Percentiles rank a stretch among this genome's conserved stretches.
These are phyloP conservation scores for Phlebiopsis flavidoalba DNA, from an alignment of 768 basidiomycete genomes.

Conservation along the genomic window DNA sequence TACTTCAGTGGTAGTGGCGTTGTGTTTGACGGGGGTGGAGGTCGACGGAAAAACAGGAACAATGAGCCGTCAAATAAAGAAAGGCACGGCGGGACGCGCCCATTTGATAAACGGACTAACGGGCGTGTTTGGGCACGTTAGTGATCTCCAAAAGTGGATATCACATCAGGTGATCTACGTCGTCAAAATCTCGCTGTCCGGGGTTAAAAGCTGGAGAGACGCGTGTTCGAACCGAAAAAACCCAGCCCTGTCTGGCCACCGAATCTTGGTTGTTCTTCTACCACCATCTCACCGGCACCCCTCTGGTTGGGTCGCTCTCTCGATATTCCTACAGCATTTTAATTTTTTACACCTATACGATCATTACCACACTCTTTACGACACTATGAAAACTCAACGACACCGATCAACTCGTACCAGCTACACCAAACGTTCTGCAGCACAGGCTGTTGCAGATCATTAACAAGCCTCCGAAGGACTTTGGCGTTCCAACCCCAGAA, in stretches of 20 bases:
- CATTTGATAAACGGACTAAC: not conserved
- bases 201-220: not conserved
- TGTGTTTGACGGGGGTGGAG: not conserved
- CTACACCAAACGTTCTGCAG: not conserved
- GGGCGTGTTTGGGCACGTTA: not conserved
- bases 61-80: not conserved
- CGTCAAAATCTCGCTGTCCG: not conserved
- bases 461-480: slow-evolving; percentile 16
- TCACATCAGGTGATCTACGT: not conserved
- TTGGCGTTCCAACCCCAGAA: slow-evolving; percentile 58
- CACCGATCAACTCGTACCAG: not conserved
- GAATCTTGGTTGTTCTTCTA: not conserved
- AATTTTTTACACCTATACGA: not conserved
- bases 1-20: not conserved
- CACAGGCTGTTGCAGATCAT: not conserved
- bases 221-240: not conserved
- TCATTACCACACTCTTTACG: not conserved
- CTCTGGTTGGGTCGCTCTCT: slow-evolving; percentile 3
- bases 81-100: not conserved
- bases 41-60: not conserved
- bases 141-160: not conserved
- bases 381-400: not conserved
- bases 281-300: slow-evolving; percentile 18
- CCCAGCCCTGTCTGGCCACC: not conserved
- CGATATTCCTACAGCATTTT: not conserved